Percentiles rank a stretch among this genome's conserved stretches.
These are phyloP conservation scores for Yamadazyma sp. DNA, from an alignment of 805 yeast genomes.

Conservation along the genomic window DNA sequence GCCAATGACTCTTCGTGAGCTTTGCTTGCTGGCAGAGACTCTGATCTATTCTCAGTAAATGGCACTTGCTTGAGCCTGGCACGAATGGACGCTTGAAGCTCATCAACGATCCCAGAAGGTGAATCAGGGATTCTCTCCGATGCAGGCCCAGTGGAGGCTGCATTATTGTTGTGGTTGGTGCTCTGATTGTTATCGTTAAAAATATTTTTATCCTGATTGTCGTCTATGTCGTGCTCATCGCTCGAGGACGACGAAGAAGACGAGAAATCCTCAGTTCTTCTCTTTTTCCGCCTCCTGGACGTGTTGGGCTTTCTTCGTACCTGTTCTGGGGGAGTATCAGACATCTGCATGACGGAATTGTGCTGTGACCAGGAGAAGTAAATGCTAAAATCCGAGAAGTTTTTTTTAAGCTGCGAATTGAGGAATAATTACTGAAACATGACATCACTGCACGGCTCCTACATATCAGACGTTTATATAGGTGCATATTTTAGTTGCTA, in stretches of 20 bases:
- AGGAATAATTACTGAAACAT: too few species aligned
- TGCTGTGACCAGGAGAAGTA: too few species aligned
- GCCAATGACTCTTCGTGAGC: constrained; percentile 16
- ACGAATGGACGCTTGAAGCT: constrained; percentile 15
- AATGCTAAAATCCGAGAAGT: background rate
- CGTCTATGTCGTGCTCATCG: background rate
- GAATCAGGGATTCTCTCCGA: constrained; percentile 2
- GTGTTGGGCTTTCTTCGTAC: constrained; percentile 6
- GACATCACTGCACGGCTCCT: too few species aligned
- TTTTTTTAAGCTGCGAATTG: constrained; percentile 1
- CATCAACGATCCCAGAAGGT: constrained; percentile 8
- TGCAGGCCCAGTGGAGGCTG: background rate
- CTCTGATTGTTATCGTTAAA: background rate
- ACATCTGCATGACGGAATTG: too few species aligned
- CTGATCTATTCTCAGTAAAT: constrained; percentile 7
- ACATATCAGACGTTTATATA: too few species aligned
- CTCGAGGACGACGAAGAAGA: constrained; percentile 41
- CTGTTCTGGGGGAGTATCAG: background rate
- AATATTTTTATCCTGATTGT: background rate
- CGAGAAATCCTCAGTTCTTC: constrained; percentile 78
- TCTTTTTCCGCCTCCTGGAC: constrained; percentile 64
- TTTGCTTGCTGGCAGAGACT: constrained; percentile 19
- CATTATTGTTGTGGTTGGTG: background rate
- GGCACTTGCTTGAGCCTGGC: constrained; percentile 15
- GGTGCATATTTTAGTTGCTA: too few species aligned